Conservation (phyloP, 768 basidiomycete genomes). For the Sarcodon aspratus region DNA sequence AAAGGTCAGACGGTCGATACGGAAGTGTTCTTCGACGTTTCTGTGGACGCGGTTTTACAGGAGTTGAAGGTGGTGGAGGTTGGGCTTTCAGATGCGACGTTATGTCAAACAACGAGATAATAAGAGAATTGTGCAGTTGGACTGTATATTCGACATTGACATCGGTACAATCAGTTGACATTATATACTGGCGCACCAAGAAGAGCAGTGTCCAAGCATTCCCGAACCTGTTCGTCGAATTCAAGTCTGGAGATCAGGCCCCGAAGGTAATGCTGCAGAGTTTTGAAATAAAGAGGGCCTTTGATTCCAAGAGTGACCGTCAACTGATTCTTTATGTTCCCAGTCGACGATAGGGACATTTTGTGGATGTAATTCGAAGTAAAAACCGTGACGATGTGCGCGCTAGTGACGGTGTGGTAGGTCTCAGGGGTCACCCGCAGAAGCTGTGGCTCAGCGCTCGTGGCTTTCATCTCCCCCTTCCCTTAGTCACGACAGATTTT, state of each 20-base stretch:
- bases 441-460: too few species aligned
- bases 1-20: slow-evolving; percentile 53
- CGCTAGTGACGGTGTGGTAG: too few species aligned
- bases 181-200: background rate
- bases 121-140: slow-evolving; percentile 74
- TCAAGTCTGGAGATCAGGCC: slow-evolving; percentile 62
- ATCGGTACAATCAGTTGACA: background rate
- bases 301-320: slow-evolving; percentile 48
- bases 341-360: slow-evolving; percentile 72
- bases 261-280: slow-evolving; percentile 55
- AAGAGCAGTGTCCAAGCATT: slow-evolving; percentile 25
- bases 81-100: slow-evolving; percentile 54
- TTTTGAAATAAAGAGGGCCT: slow-evolving; percentile 47
- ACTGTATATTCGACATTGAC: slow-evolving; percentile 25
- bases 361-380: too few species aligned
- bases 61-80: slow-evolving; percentile 51
- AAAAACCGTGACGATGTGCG: too few species aligned
- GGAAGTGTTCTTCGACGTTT: slow-evolving; percentile 60
- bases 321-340: slow-evolving; percentile 61
- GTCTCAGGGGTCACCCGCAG: too few species aligned
- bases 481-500: too few species aligned
- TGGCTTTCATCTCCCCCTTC: too few species aligned
- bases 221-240: slow-evolving; percentile 62
- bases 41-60: slow-evolving; percentile 51
- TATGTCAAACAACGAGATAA: slow-evolving; percentile 76